Percentiles rank a stretch among this genome's conserved stretches.
These are phyloP conservation scores for Lactarius vividus DNA, from an alignment of 768 basidiomycete genomes.

Conservation along the genomic window DNA sequence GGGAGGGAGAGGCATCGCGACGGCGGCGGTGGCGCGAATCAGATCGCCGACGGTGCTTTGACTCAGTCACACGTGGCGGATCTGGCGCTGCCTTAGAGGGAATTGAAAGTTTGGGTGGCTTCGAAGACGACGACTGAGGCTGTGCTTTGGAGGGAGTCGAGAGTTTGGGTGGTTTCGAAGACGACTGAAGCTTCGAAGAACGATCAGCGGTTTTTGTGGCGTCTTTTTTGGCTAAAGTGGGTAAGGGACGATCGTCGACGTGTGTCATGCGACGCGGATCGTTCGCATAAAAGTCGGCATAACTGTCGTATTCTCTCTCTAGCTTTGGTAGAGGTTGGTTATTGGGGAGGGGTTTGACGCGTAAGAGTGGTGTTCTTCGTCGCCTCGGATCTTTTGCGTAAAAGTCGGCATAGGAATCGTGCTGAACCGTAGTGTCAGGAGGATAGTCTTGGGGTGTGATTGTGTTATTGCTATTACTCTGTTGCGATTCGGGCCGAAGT, in stretches of 20 bases:
- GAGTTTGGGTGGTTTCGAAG: slow-evolving; percentile 17
- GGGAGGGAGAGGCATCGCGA: neutral
- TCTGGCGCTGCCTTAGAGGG: slow-evolving; percentile 17
- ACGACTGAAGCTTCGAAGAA: slow-evolving; percentile 11
- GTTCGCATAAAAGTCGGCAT: slow-evolving; percentile 24
- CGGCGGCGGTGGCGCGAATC: slow-evolving; percentile 11
- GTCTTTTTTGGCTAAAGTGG: slow-evolving; percentile 18
- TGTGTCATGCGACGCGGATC: slow-evolving; percentile 19
- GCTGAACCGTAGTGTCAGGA: slow-evolving; percentile 8
- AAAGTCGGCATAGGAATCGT: slow-evolving; percentile 24
- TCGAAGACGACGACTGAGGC: slow-evolving; percentile 10
- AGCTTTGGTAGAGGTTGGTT: slow-evolving; percentile 18
- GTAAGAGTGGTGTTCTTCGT: slow-evolving; percentile 13
- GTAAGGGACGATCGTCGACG: slow-evolving; percentile 21
- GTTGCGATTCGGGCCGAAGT: slow-evolving; percentile 14
- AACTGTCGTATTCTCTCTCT: slow-evolving; percentile 21
- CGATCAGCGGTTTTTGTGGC: neutral
- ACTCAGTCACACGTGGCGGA: slow-evolving; percentile 6
- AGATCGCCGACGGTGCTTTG: slow-evolving; percentile 10
- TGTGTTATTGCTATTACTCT: slow-evolving; percentile 20
- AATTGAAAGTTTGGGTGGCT: slow-evolving; percentile 12
- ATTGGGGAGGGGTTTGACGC: slow-evolving; percentile 20
- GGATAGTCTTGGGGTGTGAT: slow-evolving; percentile 8
- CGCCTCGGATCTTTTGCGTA: slow-evolving; percentile 22
- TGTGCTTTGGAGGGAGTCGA: slow-evolving; percentile 8